These are phyloP conservation scores for Rutstroemia sp. DNA, from an alignment of 2,329 filamentous ascomycete genomes.

Conservation along the genomic window DNA sequence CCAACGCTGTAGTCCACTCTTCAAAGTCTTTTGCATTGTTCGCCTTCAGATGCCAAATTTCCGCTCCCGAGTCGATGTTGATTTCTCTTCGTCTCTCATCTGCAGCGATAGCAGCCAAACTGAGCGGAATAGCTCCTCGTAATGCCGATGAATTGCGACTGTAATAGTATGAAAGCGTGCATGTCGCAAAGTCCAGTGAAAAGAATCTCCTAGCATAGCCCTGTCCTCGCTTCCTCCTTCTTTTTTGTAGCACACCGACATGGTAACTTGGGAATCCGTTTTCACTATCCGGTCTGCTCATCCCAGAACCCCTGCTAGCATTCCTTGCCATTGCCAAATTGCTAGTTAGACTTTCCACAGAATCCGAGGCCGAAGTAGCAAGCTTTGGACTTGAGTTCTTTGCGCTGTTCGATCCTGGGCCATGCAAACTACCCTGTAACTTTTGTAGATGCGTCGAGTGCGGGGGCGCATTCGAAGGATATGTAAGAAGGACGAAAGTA, in stretches of 20 bases:
- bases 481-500: conserved; percentile 90
- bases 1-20: conserved; percentile 79
- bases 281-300: conserved; percentile 45
- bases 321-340: conserved; percentile 29
- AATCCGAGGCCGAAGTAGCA: conserved; percentile 42
- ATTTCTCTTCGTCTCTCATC: conserved; percentile 87
- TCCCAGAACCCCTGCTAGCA: conserved; percentile 40
- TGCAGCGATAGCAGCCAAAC: conserved; percentile 81
- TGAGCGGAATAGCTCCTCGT: conserved; percentile 85
- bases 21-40: conserved; percentile 77
- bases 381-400: conserved; percentile 40
- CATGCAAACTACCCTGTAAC: conserved; percentile 32
- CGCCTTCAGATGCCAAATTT: conserved; percentile 91
- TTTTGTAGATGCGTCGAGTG: conserved; percentile 65
- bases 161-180: conserved; percentile 93
- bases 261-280: conserved; percentile 53
- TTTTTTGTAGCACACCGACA: conserved; percentile 80
- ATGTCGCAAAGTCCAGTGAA: conserved; percentile 89
- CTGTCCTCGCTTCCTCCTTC: conserved; percentile 86
- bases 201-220: conserved; percentile 92
- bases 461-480: conserved; percentile 74
- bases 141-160: conserved; percentile 89
- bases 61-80: conserved; percentile 91
- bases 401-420: conserved; percentile 38
- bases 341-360: conserved; percentile 54